A percentile compares a stretch with the other conserved stretches of the same genome.
Evolutionary conservation across 2,329 filamentous ascomycete genomes (phyloP).

Genomic region (Cordyceps cicadae): DNA sequence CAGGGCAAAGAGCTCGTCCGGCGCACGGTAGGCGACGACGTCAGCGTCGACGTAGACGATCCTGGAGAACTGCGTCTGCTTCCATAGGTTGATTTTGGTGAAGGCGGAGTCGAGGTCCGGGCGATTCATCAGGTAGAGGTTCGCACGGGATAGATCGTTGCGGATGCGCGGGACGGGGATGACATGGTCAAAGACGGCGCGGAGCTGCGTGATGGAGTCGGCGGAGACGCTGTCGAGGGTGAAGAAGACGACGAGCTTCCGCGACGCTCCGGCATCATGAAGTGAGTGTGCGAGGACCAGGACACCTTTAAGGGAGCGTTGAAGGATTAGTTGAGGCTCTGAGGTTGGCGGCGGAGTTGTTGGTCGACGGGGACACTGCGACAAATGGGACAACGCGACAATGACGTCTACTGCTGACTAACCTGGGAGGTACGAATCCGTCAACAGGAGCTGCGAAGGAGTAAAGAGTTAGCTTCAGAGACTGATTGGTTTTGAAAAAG

Average conservation of each 20-base stretch:
- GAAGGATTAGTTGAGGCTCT: slow-evolving; percentile 11
- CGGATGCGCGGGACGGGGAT: slow-evolving; percentile 74
- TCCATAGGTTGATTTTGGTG: slow-evolving; percentile 95
- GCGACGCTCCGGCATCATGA: slow-evolving; percentile 78
- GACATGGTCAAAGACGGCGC: slow-evolving; percentile 82
- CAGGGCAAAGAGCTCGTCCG: slow-evolving; percentile 81
- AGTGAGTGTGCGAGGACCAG: slow-evolving; percentile 91
- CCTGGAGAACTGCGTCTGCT: slow-evolving; percentile 77
- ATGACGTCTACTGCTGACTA: slow-evolving; percentile 40
- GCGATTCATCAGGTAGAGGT: slow-evolving; percentile 86
- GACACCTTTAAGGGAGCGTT: slow-evolving; percentile 57
- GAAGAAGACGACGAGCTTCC: slow-evolving; percentile 77
- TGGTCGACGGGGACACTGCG: slow-evolving; percentile 4
- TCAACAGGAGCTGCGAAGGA: slow-evolving; percentile 68
- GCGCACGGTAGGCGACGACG: slow-evolving; percentile 79
- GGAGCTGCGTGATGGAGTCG: slow-evolving; percentile 67
- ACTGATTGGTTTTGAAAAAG: neutral
- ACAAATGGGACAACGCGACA: neutral
- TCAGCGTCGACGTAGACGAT: slow-evolving; percentile 95
- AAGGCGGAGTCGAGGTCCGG: slow-evolving; percentile 86
- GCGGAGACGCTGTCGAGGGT: slow-evolving; percentile 70
- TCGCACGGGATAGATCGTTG: slow-evolving; percentile 62
- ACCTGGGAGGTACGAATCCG: slow-evolving; percentile 90
- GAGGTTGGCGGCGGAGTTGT: slow-evolving; percentile 15
- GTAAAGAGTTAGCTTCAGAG: neutral